Base-by-base conservation (phyloP, 768 basidiomycete genomes). In the Russula virescens region DNA sequence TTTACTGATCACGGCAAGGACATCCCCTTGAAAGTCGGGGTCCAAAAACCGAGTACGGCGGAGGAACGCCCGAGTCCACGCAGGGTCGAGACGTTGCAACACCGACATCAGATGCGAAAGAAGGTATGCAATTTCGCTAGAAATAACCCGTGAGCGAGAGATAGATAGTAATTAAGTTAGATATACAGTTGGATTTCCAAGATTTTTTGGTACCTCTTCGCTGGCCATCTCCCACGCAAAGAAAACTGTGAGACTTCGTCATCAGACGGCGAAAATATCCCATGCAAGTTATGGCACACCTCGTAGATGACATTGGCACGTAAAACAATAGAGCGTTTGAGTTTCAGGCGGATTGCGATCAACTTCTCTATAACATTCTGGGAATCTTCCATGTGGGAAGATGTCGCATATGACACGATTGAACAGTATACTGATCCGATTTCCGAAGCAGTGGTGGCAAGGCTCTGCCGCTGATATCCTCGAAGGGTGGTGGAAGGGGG, bases 1-100 rank as follows among this genome's bases (percentile, higher is more conserved):
- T 54, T 57, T 63, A 88, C 88, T 87, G 61, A 94, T 84, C 8
- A 94, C 88, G 11, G 91, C 88, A 4, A 94, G 78, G 8, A 92
- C 79, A 60, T 94, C 91, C 1, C 92, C 93, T 65, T 94, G 85
- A 67, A 94, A 94, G 65, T 86, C 83, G 0, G 86, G 79, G 69
- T 94, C 91, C 40, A 86, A 75, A 62, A 95, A 81, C 13, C 89
- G 78, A 0, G 90, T 89, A 35, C 91, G 76, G 21, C 81, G 80
- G 19, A 94, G 78, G 65, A 94, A 84, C 0, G 91, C 91, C 13
- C 79, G 78, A 1, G 86, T 78, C 92, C 93, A 95, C 13, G 84
- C 79, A 2, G 84, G 83, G 52, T 92, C 88, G 53, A 94, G 77
- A 63, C 86, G 82, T 48, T 83, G 81, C 10, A 91, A 74, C 14